phyloP scores from a whole-genome alignment of 2,329 filamentous ascomycete genomes.

The Claviceps cyperi region DNA sequence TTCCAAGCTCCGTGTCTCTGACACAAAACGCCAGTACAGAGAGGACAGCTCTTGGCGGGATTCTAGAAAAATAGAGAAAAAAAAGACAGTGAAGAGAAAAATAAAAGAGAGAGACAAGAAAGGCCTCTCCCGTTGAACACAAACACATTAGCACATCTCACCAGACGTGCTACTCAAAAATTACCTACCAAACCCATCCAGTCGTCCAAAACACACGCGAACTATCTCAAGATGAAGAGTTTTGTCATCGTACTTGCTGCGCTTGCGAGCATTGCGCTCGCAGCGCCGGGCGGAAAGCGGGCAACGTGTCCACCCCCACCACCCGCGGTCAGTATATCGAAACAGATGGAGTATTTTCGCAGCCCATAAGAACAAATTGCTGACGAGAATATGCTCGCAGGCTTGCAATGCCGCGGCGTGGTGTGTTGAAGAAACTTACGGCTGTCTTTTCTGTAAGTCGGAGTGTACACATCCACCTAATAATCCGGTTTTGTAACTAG shows the following conservation, averaged over 20 bases:
- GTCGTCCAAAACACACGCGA: neutral
- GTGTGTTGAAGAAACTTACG: neutral
- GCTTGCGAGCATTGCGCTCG: neutral
- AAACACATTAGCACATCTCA: neutral
- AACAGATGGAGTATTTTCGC: too few relatives aligned
- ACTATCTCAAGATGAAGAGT: neutral
- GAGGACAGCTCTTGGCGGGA: too few relatives aligned
- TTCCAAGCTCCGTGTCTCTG: neutral
- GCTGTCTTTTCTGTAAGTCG: neutral
- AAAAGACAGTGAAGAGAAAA: neutral
- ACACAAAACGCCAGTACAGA: neutral
- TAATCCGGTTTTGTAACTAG: too few relatives aligned
- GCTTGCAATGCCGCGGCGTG: neutral
- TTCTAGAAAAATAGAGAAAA: neutral
- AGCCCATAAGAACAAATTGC: neutral
- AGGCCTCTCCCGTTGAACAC: neutral
- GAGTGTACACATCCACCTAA: too few relatives aligned
- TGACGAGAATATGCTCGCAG: neutral
- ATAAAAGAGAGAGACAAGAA: neutral
- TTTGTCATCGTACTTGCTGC: neutral
- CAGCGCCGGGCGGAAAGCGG: too few relatives aligned
- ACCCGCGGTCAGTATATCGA: too few relatives aligned
- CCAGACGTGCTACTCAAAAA: too few relatives aligned
- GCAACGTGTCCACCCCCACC: too few relatives aligned
- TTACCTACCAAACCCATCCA: too few relatives aligned